Evolutionary conservation across 2,329 filamentous ascomycete genomes (phyloP).

Genomic region (Emergomyces pasteurianus): DNA sequence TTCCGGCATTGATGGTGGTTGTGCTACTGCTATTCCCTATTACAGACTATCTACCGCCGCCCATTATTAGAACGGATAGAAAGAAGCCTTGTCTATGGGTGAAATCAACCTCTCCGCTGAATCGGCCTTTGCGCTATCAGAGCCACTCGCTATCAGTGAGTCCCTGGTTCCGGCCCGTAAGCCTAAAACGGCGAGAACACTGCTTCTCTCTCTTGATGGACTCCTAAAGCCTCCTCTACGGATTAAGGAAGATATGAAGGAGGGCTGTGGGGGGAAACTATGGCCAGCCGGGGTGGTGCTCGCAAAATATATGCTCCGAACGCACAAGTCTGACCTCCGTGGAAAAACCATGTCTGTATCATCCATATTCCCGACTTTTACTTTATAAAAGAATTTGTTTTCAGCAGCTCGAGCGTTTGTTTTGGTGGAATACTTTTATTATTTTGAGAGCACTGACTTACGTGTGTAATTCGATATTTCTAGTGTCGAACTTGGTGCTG

Average conservation of each 20-base stretch:
- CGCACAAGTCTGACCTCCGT: conserved; percentile 51
- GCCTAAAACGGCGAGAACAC: conserved; percentile 42
- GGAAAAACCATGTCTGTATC: conserved; percentile 55
- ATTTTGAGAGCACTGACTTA: not conserved
- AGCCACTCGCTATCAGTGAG: conserved; percentile 31
- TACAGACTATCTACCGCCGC: not conserved
- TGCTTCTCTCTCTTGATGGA: conserved; percentile 54
- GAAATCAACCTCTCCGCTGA: not conserved
- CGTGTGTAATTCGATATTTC: conserved; percentile 8
- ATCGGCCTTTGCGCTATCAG: not conserved
- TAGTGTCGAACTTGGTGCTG: conserved; percentile 84
- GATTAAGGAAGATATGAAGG: conserved; percentile 72
- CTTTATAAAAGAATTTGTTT: not conserved
- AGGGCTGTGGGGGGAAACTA: conserved; percentile 83
- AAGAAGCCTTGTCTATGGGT: not conserved
- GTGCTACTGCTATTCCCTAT: not conserved
- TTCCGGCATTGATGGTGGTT: not conserved
- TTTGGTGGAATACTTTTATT: not conserved
- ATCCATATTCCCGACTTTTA: not conserved
- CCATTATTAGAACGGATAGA: not conserved
- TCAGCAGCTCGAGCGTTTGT: not conserved
- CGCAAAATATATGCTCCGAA: conserved; percentile 70
- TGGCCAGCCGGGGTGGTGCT: conserved; percentile 92
- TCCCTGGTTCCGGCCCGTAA: conserved; percentile 44
- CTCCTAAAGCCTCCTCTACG: conserved; percentile 57